phyloP scores from a whole-genome alignment of 345 rosid species.

The Eutrema japonicum region DNA sequence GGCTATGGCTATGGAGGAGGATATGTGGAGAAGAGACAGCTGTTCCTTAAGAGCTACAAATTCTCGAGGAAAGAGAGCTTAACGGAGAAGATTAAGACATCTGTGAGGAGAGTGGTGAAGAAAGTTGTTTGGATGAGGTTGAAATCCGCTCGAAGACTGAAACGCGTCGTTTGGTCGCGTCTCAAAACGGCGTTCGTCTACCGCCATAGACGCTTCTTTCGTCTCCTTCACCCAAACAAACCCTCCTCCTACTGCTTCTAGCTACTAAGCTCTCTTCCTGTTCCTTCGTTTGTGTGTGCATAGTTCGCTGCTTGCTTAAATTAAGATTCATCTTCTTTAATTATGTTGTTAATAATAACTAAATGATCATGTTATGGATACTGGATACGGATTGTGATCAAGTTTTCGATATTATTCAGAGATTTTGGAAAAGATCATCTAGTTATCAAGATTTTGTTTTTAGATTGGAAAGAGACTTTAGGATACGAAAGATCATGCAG shows the following conservation, averaged over 20 bases:
- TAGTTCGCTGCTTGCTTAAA: slow-evolving; percentile 17
- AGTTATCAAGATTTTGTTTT: slow-evolving; percentile 19
- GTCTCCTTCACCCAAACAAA: slow-evolving; percentile 48
- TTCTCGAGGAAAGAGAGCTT: slow-evolving; percentile 67
- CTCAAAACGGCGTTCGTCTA: slow-evolving; percentile 50
- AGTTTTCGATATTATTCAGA: neutral
- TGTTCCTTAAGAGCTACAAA: slow-evolving; percentile 78
- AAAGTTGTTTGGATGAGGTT: slow-evolving; percentile 57
- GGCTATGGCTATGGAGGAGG: slow-evolving; percentile 40
- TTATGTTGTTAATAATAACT: neutral
- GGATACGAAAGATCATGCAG: slow-evolving; percentile 35
- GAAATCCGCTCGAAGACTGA: slow-evolving; percentile 51
- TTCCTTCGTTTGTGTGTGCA: slow-evolving; percentile 8
- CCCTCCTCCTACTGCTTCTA: slow-evolving; percentile 38
- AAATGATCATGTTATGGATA: slow-evolving; percentile 7
- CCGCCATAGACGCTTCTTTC: slow-evolving; percentile 61
- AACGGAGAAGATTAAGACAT: slow-evolving; percentile 54
- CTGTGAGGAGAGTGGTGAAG: slow-evolving; percentile 55
- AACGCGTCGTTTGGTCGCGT: slow-evolving; percentile 61
- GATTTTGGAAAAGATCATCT: neutral
- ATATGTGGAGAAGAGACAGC: slow-evolving; percentile 77
- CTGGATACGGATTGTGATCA: neutral
- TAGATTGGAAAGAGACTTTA: slow-evolving; percentile 11
- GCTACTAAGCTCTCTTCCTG: slow-evolving; percentile 1
- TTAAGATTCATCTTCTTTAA: slow-evolving; percentile 19